phyloP scores from a whole-genome alignment of 345 rosid species.

The Arabidopsis suecica region DNA sequence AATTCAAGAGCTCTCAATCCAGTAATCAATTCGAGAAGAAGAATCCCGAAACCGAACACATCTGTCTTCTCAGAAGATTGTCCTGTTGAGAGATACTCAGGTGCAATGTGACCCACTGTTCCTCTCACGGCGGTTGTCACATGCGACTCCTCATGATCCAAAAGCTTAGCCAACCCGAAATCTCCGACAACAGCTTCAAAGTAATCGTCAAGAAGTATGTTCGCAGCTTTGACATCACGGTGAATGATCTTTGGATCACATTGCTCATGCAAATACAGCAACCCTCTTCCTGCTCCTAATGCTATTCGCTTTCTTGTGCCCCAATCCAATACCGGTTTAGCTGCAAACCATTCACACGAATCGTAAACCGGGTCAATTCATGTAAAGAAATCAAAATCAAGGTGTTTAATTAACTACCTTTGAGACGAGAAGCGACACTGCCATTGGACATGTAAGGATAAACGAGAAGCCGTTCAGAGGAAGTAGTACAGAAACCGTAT shows the following conservation, averaged over 20 bases:
- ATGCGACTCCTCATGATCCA: slow-evolving; percentile 88
- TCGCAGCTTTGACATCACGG: slow-evolving; percentile 96
- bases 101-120: slow-evolving; percentile 95
- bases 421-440: slow-evolving; percentile 90
- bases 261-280: slow-evolving; percentile 90
- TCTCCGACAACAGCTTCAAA: slow-evolving; percentile 94
- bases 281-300: slow-evolving; percentile 91
- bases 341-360: slow-evolving; percentile 48
- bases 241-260: slow-evolving; percentile 98
- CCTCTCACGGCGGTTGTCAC: slow-evolving; percentile 97
- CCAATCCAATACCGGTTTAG: slow-evolving; percentile 87
- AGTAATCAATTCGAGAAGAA: slow-evolving; percentile 78
- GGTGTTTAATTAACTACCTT: slow-evolving; percentile 49
- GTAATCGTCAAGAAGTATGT: slow-evolving; percentile 84
- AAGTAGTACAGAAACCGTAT: slow-evolving; percentile 78
- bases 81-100: slow-evolving; percentile 91
- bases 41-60: slow-evolving; percentile 93
- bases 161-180: slow-evolving; percentile 89
- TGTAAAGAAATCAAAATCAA: slow-evolving; percentile 4
- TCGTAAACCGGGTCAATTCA: slow-evolving; percentile 9
- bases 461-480: slow-evolving; percentile 75
- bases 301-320: slow-evolving; percentile 88
- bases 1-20: slow-evolving; percentile 89
- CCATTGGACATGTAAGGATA: slow-evolving; percentile 99
- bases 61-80: slow-evolving; percentile 98